phyloP scores from a whole-genome alignment of 2,329 filamentous ascomycete species.

The Diaporthe caulivora region DNA sequence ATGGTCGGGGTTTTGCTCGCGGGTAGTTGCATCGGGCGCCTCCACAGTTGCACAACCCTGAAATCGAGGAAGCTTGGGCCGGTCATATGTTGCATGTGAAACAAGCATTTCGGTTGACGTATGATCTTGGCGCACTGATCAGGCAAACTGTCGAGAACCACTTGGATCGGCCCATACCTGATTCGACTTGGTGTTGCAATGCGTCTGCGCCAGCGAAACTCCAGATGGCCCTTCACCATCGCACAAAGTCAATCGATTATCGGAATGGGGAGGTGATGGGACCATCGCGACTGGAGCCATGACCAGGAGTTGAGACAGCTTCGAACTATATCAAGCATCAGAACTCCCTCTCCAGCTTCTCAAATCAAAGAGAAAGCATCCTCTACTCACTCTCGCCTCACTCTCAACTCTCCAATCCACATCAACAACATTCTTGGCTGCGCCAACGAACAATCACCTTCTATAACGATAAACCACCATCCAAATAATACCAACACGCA shows the following conservation, averaged over 20 bases:
- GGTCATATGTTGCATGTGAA: conserved; percentile 31
- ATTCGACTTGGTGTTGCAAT: conserved; percentile 30
- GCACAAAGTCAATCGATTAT: conserved; percentile 25
- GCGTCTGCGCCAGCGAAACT: conserved; percentile 6
- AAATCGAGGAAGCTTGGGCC: background rate
- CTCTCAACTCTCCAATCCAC: background rate
- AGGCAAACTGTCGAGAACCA: conserved; percentile 31
- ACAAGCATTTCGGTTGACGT: conserved; percentile 30
- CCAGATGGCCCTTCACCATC: conserved; percentile 15
- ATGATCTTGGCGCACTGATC: conserved; percentile 32
- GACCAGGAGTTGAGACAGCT: background rate
- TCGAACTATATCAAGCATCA: conserved; percentile 17
- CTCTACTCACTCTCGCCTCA: conserved; percentile 22
- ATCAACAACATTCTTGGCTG: conserved; percentile 11
- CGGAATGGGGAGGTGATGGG: background rate
- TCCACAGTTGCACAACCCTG: conserved; percentile 24
- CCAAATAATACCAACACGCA: background rate
- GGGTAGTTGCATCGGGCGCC: conserved; percentile 9
- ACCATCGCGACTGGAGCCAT: background rate
- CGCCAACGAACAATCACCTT: background rate
- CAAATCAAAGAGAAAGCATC: background rate
- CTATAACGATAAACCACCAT: background rate
- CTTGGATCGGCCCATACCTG: conserved; percentile 28
- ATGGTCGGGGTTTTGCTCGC: conserved; percentile 17
- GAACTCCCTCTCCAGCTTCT: background rate